Evolutionary conservation across 345 rosid genomes (phyloP), one percentile per base, ranked within the genome.

Genomic region (Citrus cavaleriei): DNA sequence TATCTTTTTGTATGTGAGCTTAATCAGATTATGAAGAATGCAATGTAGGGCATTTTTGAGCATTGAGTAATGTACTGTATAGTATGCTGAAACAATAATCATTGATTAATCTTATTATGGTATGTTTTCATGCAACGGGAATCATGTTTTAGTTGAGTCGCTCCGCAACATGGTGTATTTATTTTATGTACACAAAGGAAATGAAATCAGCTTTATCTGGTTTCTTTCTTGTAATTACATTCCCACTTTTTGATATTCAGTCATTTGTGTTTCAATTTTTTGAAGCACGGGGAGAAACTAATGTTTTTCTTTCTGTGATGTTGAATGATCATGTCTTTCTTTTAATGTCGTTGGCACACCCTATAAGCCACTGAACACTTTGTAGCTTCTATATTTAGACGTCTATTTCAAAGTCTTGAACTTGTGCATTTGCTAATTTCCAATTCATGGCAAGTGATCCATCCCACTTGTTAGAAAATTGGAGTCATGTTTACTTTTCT

Each of bases 11-110:
- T 28, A 27, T 42, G 59, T 27, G 61, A 77, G 68, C 57, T 69
- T 42, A 55, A 59, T 25, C 57, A 24, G 64, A 38, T 22, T 65
- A 38, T 18, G 72, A 66, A 12, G 72, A 55, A 57, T 65, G 65
- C 38, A 62, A 37, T 28, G 38, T 54, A 55, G 67, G 81, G 57
- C 68, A 65, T 55, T 54, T 70, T 79, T 79, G 21, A 16, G 37
- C 28, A 24, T 24, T 4, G 21, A 72, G 28, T 13, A 24, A 58
- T 65, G 77, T 38, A 37, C 57, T 64, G 76, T 72, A 71, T 27
- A 35, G 42, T 30, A 60, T 32, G 51, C 9, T 63, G 81, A 78
- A 62, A 76, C 75, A 70, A 30, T 28, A 58, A n/a, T 69, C 10
- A 70, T 69, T 46, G 16, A 25, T 40, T 69, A 42, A 49, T 55